Evolutionary conservation across 805 yeast species (phyloP).

Genomic region (Sungouiozyma ichnusensis): DNA sequence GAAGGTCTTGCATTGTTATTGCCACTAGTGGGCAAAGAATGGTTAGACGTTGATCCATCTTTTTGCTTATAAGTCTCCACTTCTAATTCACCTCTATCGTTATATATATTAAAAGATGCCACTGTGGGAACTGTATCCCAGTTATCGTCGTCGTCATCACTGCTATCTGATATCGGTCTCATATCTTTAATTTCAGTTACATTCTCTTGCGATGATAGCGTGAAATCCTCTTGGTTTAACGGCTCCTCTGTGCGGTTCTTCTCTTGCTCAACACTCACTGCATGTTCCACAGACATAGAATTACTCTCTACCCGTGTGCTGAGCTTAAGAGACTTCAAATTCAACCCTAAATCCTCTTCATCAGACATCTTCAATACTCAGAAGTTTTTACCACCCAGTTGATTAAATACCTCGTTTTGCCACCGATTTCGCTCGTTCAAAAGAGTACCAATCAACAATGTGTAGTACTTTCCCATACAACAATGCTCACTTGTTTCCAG

Average conservation of each 20-base stretch:
- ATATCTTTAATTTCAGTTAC: neutral
- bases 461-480: too few species aligned
- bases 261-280: neutral
- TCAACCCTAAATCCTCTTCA: slow-evolving; percentile 20
- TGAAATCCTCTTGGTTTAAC: neutral
- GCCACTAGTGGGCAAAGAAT: slow-evolving; percentile 6
- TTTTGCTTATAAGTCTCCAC: slow-evolving; percentile 24
- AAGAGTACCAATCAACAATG: too few species aligned
- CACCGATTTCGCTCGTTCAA: too few species aligned
- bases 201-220: neutral
- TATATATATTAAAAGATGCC: slow-evolving; percentile 66
- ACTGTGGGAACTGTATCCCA: slow-evolving; percentile 89
- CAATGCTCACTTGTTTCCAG: too few species aligned
- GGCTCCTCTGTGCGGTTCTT: neutral
- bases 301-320: slow-evolving; percentile 4
- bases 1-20: neutral
- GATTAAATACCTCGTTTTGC: too few species aligned
- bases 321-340: slow-evolving; percentile 20
- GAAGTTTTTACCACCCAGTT: too few species aligned
- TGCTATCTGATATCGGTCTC: slow-evolving; percentile 14
- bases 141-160: slow-evolving; percentile 29
- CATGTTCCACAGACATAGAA: neutral
- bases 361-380: neutral
- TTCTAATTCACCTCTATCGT: slow-evolving; percentile 63
- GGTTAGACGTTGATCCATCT: slow-evolving; percentile 10